phyloP scores from a whole-genome alignment of 257 asterid genomes.

The Ehretia macrophylla region DNA sequence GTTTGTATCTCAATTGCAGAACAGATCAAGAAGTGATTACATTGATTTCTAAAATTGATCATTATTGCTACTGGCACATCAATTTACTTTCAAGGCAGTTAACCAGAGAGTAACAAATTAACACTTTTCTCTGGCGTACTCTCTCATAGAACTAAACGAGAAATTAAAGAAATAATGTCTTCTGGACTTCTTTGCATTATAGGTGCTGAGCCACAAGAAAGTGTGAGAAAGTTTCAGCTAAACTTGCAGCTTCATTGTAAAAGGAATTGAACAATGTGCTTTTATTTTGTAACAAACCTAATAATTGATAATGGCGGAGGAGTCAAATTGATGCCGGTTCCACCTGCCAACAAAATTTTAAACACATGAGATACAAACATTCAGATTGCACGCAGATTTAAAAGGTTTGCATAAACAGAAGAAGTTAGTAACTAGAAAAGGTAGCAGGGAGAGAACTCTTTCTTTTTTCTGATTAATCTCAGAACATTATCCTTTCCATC shows the following conservation, averaged over 20 bases:
- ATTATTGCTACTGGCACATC: too few relatives aligned
- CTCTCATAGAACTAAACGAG: too few relatives aligned
- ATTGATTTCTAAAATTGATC: too few relatives aligned
- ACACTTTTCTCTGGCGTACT: too few relatives aligned
- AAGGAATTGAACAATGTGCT: not conserved
- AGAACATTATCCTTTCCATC: too few relatives aligned
- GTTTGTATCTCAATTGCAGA: too few relatives aligned
- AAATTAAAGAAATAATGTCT: too few relatives aligned
- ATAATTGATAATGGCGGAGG: constrained; percentile 84
- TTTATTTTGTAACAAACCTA: constrained; percentile 35
- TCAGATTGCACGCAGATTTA: not conserved
- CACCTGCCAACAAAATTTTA: constrained; percentile 48
- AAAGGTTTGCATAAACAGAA: not conserved
- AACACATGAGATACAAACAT: constrained; percentile 12
- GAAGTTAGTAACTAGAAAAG: not conserved
- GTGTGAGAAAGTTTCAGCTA: not conserved
- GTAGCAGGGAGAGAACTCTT: not conserved
- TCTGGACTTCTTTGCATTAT: too few relatives aligned
- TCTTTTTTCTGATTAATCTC: not conserved
- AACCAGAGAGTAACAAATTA: too few relatives aligned
- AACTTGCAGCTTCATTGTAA: not conserved
- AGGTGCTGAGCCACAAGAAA: not conserved
- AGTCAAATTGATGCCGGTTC: constrained; percentile 93
- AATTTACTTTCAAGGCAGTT: too few relatives aligned
- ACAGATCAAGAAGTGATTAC: too few relatives aligned